Evolutionary conservation across 75 land plant species (phyloP).

Genomic region (Sequoiadendron giganteum): DNA sequence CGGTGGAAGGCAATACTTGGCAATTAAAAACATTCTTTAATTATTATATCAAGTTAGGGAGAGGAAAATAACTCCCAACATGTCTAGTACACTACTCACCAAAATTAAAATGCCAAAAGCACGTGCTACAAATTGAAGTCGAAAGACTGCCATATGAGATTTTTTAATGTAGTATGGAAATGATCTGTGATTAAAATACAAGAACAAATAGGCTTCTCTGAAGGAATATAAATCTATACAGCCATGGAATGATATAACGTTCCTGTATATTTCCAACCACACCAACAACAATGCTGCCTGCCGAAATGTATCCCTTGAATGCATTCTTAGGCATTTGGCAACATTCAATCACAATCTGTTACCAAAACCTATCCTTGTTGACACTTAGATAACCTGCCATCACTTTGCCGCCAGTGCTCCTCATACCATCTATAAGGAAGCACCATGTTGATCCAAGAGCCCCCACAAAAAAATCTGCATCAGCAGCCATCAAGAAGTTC

Average conservation of each 20-base stretch:
- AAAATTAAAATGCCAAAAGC: not conserved
- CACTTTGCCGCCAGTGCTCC: conserved; percentile 76
- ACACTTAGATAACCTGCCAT: conserved; percentile 91
- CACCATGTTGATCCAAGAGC: conserved; percentile 46
- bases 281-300: not conserved
- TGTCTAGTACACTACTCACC: not conserved
- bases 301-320: not conserved
- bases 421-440: conserved; percentile 28
- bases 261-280: not conserved
- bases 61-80: not conserved
- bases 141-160: not conserved
- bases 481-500: conserved; percentile 79
- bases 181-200: not conserved
- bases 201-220: not conserved
- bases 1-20: too few relatives aligned
- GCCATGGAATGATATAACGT: not conserved
- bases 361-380: conserved; percentile 88
- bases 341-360: conserved; percentile 5
- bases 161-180: not conserved
- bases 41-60: not conserved
- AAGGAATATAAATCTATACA: not conserved
- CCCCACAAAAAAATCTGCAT: conserved; percentile 81
- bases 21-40: too few relatives aligned
- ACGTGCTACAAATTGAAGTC: not conserved
- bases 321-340: not conserved